These are phyloP conservation scores for Lolium perenne DNA, from an alignment of 176 grass and related monocot genomes.

Conservation along the genomic window DNA sequence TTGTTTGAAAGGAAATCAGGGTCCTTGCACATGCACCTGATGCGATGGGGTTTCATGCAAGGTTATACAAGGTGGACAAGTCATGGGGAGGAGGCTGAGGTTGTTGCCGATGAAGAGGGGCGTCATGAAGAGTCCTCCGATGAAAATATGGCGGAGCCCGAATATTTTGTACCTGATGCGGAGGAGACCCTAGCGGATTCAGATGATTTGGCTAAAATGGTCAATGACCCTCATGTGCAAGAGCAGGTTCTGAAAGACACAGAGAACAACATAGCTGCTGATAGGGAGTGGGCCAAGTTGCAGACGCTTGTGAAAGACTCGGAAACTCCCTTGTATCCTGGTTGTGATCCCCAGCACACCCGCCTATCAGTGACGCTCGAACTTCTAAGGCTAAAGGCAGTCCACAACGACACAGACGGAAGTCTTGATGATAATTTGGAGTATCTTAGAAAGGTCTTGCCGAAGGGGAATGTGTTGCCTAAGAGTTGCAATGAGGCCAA, in stretches of 20 bases:
- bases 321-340: not conserved
- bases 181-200: not conserved
- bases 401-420: not conserved
- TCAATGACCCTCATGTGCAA: not conserved
- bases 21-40: not conserved
- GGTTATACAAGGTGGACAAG: conserved; percentile 3
- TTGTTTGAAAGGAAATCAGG: conserved; percentile 6
- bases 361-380: not conserved
- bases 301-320: not conserved
- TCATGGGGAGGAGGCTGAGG: not conserved
- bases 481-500: too few relatives aligned
- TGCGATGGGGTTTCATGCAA: not conserved
- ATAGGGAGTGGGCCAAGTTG: not conserved
- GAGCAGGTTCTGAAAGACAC: not conserved
- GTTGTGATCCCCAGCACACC: not conserved
- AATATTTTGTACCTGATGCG: not conserved
- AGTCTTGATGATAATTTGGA: too few relatives aligned
- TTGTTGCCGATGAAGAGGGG: not conserved
- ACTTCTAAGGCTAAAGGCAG: not conserved
- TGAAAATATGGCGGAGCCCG: not conserved
- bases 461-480: too few relatives aligned
- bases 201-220: not conserved
- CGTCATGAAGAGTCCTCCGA: not conserved
- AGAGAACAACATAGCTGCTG: not conserved
- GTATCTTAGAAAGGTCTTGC: too few relatives aligned